A percentile compares a stretch with the other conserved stretches of the same genome.
phyloP scores from a whole-genome alignment of 305 asterid species.

The Fraxinus albicans region DNA sequence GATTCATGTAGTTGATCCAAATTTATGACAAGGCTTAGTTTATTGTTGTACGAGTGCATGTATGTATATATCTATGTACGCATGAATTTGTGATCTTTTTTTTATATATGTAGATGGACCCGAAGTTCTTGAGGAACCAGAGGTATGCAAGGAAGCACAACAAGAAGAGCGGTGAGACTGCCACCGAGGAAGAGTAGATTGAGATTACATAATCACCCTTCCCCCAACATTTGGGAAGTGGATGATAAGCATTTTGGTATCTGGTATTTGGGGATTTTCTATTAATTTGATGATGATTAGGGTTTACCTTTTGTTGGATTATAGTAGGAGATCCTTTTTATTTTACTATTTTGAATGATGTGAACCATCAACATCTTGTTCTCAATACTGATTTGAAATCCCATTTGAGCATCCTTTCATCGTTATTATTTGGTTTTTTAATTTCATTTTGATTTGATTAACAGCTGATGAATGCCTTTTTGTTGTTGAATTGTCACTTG shows the following conservation, averaged over 20 bases:
- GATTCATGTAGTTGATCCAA: background rate
- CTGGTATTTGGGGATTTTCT: background rate
- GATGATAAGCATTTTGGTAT: background rate
- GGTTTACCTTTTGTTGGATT: background rate
- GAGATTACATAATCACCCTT: background rate
- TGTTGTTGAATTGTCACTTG: background rate
- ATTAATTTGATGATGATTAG: background rate
- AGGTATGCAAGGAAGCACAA: slow-evolving; percentile 92
- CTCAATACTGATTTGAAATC: background rate
- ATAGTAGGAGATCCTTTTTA: background rate
- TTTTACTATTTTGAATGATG: background rate
- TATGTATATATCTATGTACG: background rate
- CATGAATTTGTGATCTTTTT: background rate
- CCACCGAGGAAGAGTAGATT: slow-evolving; percentile 55
- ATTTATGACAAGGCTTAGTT: background rate
- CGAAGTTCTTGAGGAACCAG: slow-evolving; percentile 93
- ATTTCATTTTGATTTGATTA: background rate
- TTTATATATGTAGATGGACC: slow-evolving; percentile 58
- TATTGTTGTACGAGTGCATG: background rate
- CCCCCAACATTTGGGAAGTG: background rate
- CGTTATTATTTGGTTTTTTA: background rate
- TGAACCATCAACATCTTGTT: background rate
- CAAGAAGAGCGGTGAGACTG: slow-evolving; percentile 46
- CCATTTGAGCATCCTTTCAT: background rate
- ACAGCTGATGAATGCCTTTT: background rate